These are phyloP conservation scores for Coemansia erecta DNA, from an alignment of 192 early-diverging fungal species.

Conservation along the genomic window DNA sequence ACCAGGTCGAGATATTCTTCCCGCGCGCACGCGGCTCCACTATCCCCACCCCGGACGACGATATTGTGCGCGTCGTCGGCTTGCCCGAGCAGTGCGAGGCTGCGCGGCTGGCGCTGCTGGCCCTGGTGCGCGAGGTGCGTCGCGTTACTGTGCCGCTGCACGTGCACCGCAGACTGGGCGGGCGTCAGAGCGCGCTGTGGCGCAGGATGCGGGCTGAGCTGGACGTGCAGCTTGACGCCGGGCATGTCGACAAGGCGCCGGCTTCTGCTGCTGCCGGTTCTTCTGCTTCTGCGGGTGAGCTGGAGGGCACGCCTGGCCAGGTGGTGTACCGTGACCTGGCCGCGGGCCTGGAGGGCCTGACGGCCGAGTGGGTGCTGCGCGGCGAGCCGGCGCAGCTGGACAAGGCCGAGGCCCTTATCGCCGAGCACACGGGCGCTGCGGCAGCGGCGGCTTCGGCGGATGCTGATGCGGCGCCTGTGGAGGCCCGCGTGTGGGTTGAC, in stretches of 20 bases:
- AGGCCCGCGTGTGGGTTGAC: slow-evolving; percentile 50
- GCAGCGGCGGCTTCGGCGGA: too few relatives aligned
- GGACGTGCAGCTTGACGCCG: slow-evolving; percentile 59
- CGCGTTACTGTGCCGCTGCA: slow-evolving; percentile 54
- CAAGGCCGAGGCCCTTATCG: slow-evolving; percentile 31
- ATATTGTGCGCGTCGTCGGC: slow-evolving; percentile 58
- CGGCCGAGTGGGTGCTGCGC: slow-evolving; percentile 55
- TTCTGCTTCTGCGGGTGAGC: too few relatives aligned
- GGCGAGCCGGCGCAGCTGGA: slow-evolving; percentile 56
- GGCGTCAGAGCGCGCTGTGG: slow-evolving; percentile 53
- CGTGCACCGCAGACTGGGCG: slow-evolving; percentile 58
- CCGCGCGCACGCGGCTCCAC: too few relatives aligned
- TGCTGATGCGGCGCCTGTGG: slow-evolving; percentile 9
- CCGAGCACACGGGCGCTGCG: slow-evolving; percentile 17
- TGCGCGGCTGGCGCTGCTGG: slow-evolving; percentile 44
- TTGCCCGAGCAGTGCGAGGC: slow-evolving; percentile 57
- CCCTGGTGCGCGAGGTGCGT: slow-evolving; percentile 56
- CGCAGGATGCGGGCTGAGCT: slow-evolving; percentile 62
- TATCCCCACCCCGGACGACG: too few relatives aligned
- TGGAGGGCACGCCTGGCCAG: slow-evolving; percentile 10
- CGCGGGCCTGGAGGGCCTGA: slow-evolving; percentile 12
- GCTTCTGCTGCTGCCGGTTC: slow-evolving; percentile 4
- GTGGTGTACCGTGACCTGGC: slow-evolving; percentile 29
- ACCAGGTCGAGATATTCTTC: slow-evolving; percentile 67
- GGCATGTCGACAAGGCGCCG: slow-evolving; percentile 37